phyloP scores from a whole-genome alignment of 2,329 filamentous ascomycete genomes.

The Lachnellula willkommii region DNA sequence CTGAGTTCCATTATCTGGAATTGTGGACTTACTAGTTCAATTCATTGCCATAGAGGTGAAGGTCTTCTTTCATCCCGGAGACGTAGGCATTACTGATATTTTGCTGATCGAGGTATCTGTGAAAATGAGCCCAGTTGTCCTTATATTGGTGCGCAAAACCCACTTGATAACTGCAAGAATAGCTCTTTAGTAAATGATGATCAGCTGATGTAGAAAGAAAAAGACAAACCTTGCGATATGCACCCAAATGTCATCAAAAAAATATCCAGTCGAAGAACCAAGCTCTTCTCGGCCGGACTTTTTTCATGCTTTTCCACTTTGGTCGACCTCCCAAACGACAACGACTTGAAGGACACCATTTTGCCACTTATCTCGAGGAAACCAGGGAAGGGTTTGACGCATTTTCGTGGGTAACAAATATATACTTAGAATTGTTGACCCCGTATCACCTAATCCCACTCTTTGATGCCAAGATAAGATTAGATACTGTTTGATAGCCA shows the following conservation, averaged over 20 bases:
- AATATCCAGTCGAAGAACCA: slow-evolving; percentile 35
- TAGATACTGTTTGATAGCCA: too few relatives aligned
- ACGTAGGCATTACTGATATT: slow-evolving; percentile 26
- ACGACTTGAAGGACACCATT: slow-evolving; percentile 9
- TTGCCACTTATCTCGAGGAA: background rate
- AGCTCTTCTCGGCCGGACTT: slow-evolving; percentile 32
- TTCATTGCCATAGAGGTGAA: slow-evolving; percentile 47
- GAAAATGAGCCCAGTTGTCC: slow-evolving; percentile 33
- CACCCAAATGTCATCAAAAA: slow-evolving; percentile 38
- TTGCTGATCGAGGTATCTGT: slow-evolving; percentile 40
- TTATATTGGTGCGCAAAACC: slow-evolving; percentile 22
- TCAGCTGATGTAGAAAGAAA: slow-evolving; percentile 26
- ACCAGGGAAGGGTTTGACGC: background rate
- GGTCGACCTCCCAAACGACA: background rate
- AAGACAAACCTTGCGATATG: slow-evolving; percentile 33
- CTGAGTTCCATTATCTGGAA: background rate
- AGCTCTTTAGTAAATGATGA: background rate
- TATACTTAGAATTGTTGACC: background rate
- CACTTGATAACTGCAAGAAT: slow-evolving; percentile 33
- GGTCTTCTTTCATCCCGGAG: slow-evolving; percentile 35
- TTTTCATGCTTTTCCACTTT: slow-evolving; percentile 20
- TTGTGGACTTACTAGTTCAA: slow-evolving; percentile 36
- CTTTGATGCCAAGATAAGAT: background rate
- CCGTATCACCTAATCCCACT: background rate
- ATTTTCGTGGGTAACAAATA: background rate